Evolutionary conservation across 306 rosid species (phyloP), one percentile per base, ranked within the genome.

Genomic region (Casuarina glauca): DNA sequence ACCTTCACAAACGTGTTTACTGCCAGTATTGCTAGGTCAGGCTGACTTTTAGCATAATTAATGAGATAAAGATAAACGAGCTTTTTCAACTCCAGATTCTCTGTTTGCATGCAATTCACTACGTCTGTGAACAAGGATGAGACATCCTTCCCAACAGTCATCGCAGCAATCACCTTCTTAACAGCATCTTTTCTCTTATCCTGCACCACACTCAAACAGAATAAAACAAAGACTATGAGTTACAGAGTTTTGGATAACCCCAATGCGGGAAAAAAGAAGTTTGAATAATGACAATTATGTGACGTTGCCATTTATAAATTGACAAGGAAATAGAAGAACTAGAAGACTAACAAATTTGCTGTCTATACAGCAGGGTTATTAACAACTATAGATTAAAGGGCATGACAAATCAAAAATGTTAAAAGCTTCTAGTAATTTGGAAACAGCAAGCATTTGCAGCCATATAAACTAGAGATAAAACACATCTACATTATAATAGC

Each of bases 141-240:
- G 13, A 96, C 99, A 73, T 96, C 99, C 90, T 96, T 96, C 85
- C 98, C 99, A 43, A 96, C 99, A 54, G 99, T 96, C 99, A 96
- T 96, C 19, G 99, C 99, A 39, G 99, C 99, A 74, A 96, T 96
- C 74, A 96, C 99, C 86, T 96, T 96, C 88, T 96, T 96, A 1
- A 96, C 99, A 9, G 99, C 99, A 93, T 96, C 99, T 84, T 96
- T 96, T 82, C 99, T 91, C 86, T 93, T 96, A 83, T 96, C 99
- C 99, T 96, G 78, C 69, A 76, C 66, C 75, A 77, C 36, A 19
- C 9, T 6, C 11, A 20, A 58, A 20, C 20, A 57, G 9, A 58
- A 10, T 78, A 83, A 42, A 77, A 39, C 44, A n/a, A 74, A 5
- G 43, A 58, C 48, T 38, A 43, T 71, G 69, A 20, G 19, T 76